Evolutionary conservation across 1,139 yeast species (phyloP), one percentile per base, ranked within the genome.

Genomic region (Saccharomyces hybrid): DNA sequence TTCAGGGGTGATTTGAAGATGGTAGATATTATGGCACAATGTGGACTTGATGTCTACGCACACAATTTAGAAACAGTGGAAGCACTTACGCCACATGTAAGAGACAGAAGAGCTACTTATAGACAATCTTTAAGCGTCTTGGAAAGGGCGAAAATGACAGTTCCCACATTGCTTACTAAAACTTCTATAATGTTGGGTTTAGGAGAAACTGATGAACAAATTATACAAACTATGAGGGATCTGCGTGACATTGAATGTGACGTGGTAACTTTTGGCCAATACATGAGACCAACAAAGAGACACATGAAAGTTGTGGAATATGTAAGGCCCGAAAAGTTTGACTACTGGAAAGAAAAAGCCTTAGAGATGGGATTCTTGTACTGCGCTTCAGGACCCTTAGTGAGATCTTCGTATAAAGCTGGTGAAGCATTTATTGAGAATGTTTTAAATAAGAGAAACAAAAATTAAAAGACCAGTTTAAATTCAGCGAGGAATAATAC

Each of bases 271-370:
- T 93, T 95, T 72, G 99, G 99, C 47, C 99, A 95, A 73, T 95
- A 95, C 72, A 95, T 95, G 99, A 82, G 98, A 68, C 99, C 99
- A 48, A 95, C 99, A 1, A 93, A 88, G 74, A 83, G 98, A 66
- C 99, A 95, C 70, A 89, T 95, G 95, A 91, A 91, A 75, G 99
- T 95, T 46, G 97, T 89, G 23, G 97, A 93, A 61, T 95, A 95
- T 65, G 81, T 93, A 25, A 85, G 83, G n/a, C 99, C 99, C 0
- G 97, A 88, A 62, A 90, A 88, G 69, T 95, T 95, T 69, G 96
- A 90, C 57, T 78, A 85, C 70, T 95, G 99, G 99, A 88, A 85
- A 68, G 83, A 87, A 57, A 79, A 78, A 26, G 99, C 99, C 0
- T 55, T 72, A 47, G 89, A 86, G 49, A 74, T 91, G 82, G 99